phyloP scores from a whole-genome alignment of 2,329 filamentous ascomycete genomes.

The Remersonia thermophila region DNA sequence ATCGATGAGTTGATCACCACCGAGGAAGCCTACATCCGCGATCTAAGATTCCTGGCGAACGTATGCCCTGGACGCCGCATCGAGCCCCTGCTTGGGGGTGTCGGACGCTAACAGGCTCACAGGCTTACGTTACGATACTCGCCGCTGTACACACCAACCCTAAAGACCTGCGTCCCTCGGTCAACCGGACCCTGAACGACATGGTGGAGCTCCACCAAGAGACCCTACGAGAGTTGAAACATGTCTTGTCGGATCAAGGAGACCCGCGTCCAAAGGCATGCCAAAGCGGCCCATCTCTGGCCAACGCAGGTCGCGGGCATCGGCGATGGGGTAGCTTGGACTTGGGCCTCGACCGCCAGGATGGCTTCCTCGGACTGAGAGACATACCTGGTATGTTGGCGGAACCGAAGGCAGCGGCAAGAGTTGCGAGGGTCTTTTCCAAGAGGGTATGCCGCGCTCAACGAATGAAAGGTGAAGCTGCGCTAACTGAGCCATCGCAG shows the following conservation, averaged over 20 bases:
- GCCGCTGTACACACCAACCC: conserved; percentile 57
- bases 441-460: conserved; percentile 35
- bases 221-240: conserved; percentile 63
- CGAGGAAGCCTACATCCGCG: conserved; percentile 79
- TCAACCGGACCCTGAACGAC: conserved; percentile 66
- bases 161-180: conserved; percentile 53
- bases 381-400: conserved; percentile 39
- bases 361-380: conserved; percentile 30
- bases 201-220: conserved; percentile 77
- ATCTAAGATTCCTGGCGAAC: conserved; percentile 76
- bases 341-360: conserved; percentile 30
- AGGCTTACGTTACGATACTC: conserved; percentile 67
- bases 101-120: conserved; percentile 12
- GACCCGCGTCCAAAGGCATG: no score
- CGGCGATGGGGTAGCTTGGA: conserved; percentile 38
- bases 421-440: conserved; percentile 48
- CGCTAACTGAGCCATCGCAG: conserved; percentile 29
- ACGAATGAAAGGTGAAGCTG: conserved; percentile 5
- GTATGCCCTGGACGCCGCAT: conserved; percentile 34
- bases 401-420: conserved; percentile 46
- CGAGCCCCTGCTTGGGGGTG: background rate
- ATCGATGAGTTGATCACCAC: conserved; percentile 77
- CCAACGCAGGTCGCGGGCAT: conserved; percentile 21
- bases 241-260: conserved; percentile 45
- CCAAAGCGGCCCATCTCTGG: background rate